Evolutionary conservation across 371 early-diverging fungal species (phyloP).

Genomic region (Mucor irregularis): DNA sequence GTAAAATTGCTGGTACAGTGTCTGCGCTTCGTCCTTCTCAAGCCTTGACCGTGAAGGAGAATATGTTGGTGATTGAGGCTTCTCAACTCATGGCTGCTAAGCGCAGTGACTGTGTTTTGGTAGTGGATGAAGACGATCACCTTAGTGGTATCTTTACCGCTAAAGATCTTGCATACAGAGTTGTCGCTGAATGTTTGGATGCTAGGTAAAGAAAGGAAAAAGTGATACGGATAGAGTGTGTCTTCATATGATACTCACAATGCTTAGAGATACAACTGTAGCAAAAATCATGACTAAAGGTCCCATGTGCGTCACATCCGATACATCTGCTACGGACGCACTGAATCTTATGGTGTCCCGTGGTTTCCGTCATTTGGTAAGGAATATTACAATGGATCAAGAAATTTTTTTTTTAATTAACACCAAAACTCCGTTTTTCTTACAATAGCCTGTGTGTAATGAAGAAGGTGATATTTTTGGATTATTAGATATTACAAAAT

Average conservation of each 20-base stretch:
- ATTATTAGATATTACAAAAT: slow-evolving; percentile 93
- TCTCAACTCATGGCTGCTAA: slow-evolving; percentile 97
- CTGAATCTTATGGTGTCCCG: slow-evolving; percentile 92
- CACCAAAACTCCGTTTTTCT: no score
- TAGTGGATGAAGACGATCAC: slow-evolving; percentile 88
- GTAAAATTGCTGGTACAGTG: slow-evolving; percentile 80
- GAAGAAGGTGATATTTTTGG: slow-evolving; percentile 93
- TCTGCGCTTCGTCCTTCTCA: slow-evolving; percentile 87
- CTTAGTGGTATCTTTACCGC: slow-evolving; percentile 92
- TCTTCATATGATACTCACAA: not conserved
- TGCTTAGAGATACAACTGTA: slow-evolving; percentile 53
- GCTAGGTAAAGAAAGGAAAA: slow-evolving; percentile 26
- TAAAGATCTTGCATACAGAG: slow-evolving; percentile 44
- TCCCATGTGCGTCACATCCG: slow-evolving; percentile 85
- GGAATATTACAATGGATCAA: slow-evolving; percentile 9
- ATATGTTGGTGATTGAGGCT: slow-evolving; percentile 87
- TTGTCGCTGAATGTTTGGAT: slow-evolving; percentile 38
- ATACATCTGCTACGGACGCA: slow-evolving; percentile 87
- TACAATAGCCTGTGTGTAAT: slow-evolving; percentile 91
- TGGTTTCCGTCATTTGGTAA: slow-evolving; percentile 91
- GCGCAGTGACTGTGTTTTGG: slow-evolving; percentile 90
- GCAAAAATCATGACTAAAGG: slow-evolving; percentile 89
- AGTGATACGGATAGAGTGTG: not conserved
- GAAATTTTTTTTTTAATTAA: not conserved
- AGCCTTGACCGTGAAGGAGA: slow-evolving; percentile 91